These are phyloP conservation scores for Sicyos baderoa DNA, from an alignment of 306 rosid species.

Conservation along the genomic window DNA sequence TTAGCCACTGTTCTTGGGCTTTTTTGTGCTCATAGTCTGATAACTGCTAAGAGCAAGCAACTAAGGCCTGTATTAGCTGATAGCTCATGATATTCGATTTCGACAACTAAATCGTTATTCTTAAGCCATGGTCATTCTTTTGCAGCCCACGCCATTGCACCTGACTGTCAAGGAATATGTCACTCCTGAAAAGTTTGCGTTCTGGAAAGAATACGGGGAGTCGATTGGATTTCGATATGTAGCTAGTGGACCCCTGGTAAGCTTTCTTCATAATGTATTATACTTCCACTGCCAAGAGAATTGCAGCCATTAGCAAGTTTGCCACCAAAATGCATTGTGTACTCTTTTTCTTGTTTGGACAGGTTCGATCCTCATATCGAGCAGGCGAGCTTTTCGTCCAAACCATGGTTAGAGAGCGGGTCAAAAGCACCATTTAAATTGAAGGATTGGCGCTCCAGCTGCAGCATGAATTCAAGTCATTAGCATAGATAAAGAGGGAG, in stretches of 20 bases:
- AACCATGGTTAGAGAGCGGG: conserved; percentile 65
- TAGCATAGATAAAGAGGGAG: conserved; percentile 5
- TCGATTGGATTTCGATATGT: conserved; percentile 90
- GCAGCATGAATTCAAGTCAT: neutral
- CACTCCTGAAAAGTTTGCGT: conserved; percentile 72
- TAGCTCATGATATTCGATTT: neutral
- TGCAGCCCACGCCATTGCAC: conserved; percentile 95
- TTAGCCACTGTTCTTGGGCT: neutral
- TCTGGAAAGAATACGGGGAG: conserved; percentile 93
- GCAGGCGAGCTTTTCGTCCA: conserved; percentile 93
- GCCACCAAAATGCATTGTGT: neutral
- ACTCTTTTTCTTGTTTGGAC: conserved; percentile 6
- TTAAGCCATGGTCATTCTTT: conserved; percentile 7
- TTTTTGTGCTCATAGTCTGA: neutral
- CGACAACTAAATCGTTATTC: neutral
- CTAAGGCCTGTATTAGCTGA: neutral
- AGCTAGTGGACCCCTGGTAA: conserved; percentile 92
- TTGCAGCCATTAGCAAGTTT: neutral
- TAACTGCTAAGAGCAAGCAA: neutral
- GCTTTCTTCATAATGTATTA: neutral
- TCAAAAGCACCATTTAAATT: conserved; percentile 20
- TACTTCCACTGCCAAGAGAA: neutral
- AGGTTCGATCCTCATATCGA: conserved; percentile 92
- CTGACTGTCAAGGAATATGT: conserved; percentile 88
- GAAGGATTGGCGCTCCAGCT: neutral